Base-by-base conservation (phyloP, 768 basidiomycete species). In the Crucibulum laeve region DNA sequence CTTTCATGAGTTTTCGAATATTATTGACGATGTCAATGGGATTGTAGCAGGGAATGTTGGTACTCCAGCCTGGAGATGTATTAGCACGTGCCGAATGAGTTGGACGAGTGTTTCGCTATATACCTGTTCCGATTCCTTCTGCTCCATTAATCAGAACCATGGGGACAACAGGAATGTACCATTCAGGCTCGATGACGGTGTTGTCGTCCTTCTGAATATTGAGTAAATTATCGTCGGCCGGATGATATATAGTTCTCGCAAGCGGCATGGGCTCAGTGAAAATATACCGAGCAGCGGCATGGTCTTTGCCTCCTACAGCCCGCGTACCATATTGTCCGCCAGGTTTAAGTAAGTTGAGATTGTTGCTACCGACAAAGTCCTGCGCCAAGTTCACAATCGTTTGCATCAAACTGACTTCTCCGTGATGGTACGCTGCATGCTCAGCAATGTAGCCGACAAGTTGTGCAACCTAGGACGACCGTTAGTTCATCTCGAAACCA, bases 281-380 rank as follows among this genome's bases (percentile, higher is more conserved):
- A 59, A 98, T 95, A 61, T 99, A 98, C 81, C 96, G 83, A 50
- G 94, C 84, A 26, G 92, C 88, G 42, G 95, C 96, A 53, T 92
- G 90, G 59, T 99, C 94, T 68, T 97, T 97, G 28, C 95, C 95
- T 40, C 95, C 96, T 61, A 79, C 68, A 45, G 84, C 84, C 54
- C 95, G 91, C 35, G 94, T 96, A 65, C 95, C 95, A 64, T 87
- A 99, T 67, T 97, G 94, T 60, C 96, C 96, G 46, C 82, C 84
- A 6, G 96, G 96, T 38, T 73, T 55, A 35, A 99, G 70, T 42
- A 98, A 60, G 60, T 93, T 95, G 58, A 97, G 54, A 60, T 99
- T 99, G 71, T 98, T 99, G 55, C 86, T 87, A 8, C 96, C 96
- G 23, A 98, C 92, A 53, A 77, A 98, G 60, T 88, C 78, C 59